Evolutionary conservation across 116 monocot genomes (phyloP).

Genomic region (Dioscorea cayenensis): DNA sequence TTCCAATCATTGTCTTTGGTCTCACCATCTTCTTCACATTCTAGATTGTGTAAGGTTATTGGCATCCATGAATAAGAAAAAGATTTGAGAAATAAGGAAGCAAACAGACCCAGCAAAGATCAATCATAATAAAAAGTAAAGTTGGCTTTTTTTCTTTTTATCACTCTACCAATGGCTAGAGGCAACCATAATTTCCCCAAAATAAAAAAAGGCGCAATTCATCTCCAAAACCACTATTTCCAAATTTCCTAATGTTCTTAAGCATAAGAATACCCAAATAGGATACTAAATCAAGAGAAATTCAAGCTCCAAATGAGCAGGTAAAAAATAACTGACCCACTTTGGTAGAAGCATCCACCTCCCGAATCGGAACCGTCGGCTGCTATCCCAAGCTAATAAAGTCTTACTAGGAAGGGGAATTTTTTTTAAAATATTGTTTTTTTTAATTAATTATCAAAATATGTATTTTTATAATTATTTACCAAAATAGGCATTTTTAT

Average conservation of each 20-base stretch:
- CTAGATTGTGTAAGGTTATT: not conserved
- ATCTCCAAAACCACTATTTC: not conserved
- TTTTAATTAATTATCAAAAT: too few species aligned
- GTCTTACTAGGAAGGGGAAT: too few species aligned
- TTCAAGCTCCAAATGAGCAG: not conserved
- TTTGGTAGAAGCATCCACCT: conserved; percentile 52
- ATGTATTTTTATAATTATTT: too few species aligned
- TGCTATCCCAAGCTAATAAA: conserved; percentile 69
- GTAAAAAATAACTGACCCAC: conserved; percentile 43
- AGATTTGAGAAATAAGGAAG: not conserved
- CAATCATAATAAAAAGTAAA: not conserved
- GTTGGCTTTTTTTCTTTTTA: not conserved
- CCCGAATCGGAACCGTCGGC: conserved; percentile 17
- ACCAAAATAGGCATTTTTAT: too few species aligned
- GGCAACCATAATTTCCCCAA: not conserved
- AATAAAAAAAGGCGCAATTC: not conserved
- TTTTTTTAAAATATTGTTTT: too few species aligned
- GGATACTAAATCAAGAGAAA: not conserved
- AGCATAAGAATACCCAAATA: not conserved
- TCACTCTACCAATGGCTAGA: too few species aligned
- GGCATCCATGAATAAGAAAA: not conserved
- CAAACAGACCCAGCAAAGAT: not conserved
- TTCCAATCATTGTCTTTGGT: too few species aligned
- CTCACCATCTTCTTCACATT: too few species aligned
- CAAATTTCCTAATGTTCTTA: not conserved